phyloP scores from a whole-genome alignment of 2,329 filamentous ascomycete genomes.

The Cercospora beticola region DNA sequence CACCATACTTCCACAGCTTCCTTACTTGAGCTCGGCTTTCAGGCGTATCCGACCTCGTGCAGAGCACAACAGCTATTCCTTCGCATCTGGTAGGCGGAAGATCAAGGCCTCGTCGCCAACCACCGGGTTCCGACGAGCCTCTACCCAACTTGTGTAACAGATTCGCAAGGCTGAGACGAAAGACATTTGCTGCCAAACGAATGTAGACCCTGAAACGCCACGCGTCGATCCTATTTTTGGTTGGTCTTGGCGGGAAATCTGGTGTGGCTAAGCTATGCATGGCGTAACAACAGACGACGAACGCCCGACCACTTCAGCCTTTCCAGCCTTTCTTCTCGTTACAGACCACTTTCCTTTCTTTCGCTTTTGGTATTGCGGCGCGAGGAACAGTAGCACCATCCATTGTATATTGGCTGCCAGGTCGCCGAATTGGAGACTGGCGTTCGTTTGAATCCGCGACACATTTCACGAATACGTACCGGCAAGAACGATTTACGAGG shows the following conservation, averaged over 20 bases:
- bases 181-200: background rate
- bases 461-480: background rate
- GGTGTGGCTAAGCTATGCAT: background rate
- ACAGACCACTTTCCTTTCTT: background rate
- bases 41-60: background rate
- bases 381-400: background rate
- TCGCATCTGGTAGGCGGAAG: background rate
- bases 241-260: background rate
- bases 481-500: background rate
- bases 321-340: background rate
- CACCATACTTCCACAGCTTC: background rate
- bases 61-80: background rate
- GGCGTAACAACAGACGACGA: background rate
- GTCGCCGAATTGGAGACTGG: background rate
- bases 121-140: background rate
- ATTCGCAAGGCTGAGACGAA: background rate
- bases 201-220: background rate
- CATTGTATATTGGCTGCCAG: background rate
- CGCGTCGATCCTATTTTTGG: slow-evolving; percentile 2
- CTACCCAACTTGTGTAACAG: background rate
- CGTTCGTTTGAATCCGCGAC: background rate
- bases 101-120: background rate
- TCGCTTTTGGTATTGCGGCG: background rate
- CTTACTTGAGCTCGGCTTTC: background rate
- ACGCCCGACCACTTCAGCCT: background rate